These are phyloP conservation scores for Lyophyllum shimeji DNA, from an alignment of 768 basidiomycete genomes.

Conservation along the genomic window DNA sequence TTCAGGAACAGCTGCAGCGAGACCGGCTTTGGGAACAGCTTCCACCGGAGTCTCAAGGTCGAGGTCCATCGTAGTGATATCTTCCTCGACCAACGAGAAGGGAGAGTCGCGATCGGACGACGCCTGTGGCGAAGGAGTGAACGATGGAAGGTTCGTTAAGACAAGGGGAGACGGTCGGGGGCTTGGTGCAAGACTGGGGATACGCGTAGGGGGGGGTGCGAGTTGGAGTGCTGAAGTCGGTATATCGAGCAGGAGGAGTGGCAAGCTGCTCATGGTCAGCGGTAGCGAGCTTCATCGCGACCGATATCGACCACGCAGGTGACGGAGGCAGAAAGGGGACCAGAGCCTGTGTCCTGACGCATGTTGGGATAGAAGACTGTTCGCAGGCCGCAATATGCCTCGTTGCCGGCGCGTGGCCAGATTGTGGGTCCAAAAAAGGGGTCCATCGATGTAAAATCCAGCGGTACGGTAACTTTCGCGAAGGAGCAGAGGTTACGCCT, in stretches of 20 bases:
- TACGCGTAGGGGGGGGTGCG: too few species aligned
- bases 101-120: neutral
- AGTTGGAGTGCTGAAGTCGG: neutral
- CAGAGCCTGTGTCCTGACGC: neutral
- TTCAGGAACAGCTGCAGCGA: neutral
- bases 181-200: neutral
- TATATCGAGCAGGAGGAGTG: too few species aligned
- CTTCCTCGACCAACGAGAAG: neutral
- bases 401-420: neutral
- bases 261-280: neutral
- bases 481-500: neutral
- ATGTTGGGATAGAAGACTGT: neutral
- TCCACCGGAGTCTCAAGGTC: neutral
- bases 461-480: neutral
- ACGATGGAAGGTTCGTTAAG: neutral
- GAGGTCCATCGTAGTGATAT: slow-evolving; percentile 6
- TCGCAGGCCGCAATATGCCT: neutral
- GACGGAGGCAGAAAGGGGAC: neutral
- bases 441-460: neutral
- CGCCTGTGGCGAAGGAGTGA: neutral
- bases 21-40: neutral
- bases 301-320: neutral
- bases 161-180: neutral
- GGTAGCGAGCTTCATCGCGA: neutral
- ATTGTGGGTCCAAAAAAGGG: neutral